Conservation (phyloP, 331 rosid species). For the Rhamnella rubrinervis region DNA sequence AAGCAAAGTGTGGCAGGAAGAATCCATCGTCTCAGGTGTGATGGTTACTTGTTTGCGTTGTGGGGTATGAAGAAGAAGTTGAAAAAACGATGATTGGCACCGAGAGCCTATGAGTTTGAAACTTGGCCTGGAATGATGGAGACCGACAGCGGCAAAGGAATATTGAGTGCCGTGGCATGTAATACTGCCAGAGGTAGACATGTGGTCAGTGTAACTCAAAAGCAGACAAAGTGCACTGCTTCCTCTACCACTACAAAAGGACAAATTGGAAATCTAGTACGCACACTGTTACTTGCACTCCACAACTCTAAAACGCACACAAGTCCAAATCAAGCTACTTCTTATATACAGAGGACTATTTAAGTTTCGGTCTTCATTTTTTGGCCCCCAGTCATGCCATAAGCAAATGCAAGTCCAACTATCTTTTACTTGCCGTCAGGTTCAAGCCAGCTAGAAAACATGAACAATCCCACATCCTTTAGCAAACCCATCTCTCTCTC, state of each 20-base stretch:
- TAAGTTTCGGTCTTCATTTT: too few species aligned
- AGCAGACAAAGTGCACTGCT: not conserved
- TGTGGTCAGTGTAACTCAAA: not conserved
- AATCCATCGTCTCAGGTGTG: not conserved
- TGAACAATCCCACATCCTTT: too few species aligned
- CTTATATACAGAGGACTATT: too few species aligned
- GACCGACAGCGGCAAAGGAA: conserved; percentile 41
- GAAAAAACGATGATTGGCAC: conserved; percentile 7
- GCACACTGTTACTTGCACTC: too few species aligned
- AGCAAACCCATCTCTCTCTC: too few species aligned
- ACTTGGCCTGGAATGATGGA: conserved; percentile 35
- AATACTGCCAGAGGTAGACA: not conserved
- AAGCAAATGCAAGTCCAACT: too few species aligned
- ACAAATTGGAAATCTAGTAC: not conserved
- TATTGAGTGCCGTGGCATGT: conserved; percentile 49
- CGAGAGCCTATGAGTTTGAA: conserved; percentile 26
- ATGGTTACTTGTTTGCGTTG: conserved; percentile 36
- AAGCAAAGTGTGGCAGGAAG: not conserved
- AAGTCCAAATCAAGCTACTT: too few species aligned
- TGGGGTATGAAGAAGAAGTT: conserved; percentile 21
- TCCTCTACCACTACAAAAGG: not conserved
- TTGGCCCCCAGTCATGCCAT: too few species aligned
- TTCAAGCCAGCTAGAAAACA: too few species aligned
- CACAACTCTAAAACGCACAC: too few species aligned
- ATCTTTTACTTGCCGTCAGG: too few species aligned